Percentiles rank a stretch among this genome's conserved stretches.
Conservation (phyloP, 768 basidiomycete genomes). For the Suillus bovinus region DNA sequence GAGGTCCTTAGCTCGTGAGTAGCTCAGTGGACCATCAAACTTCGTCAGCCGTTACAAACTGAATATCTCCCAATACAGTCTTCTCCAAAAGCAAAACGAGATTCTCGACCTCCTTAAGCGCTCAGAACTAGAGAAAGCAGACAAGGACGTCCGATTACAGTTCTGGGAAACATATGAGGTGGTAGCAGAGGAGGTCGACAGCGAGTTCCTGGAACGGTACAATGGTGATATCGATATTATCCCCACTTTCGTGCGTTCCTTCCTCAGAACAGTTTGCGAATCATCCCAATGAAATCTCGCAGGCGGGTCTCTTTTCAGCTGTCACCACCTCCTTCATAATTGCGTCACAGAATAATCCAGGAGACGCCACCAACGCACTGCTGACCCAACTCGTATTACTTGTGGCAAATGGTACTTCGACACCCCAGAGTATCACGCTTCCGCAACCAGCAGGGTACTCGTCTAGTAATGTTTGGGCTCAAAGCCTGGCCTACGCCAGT, state of each 20-base stretch:
- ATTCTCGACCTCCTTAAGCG: slow-evolving; percentile 1
- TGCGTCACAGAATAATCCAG: slow-evolving; percentile 11
- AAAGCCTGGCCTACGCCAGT: slow-evolving; percentile 17
- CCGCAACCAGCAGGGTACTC: slow-evolving; percentile 13
- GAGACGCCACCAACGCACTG: slow-evolving; percentile 15
- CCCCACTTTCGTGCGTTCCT: slow-evolving; percentile 9
- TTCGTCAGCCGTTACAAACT: not conserved
- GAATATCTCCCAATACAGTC: not conserved
- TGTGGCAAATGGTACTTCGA: slow-evolving; percentile 13
- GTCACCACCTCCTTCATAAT: slow-evolving; percentile 20
- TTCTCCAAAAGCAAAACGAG: slow-evolving; percentile 1
- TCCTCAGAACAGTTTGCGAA: not conserved
- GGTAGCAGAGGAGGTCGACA: slow-evolving; percentile 9
- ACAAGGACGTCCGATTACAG: slow-evolving; percentile 11
- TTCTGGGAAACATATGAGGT: slow-evolving; percentile 7
- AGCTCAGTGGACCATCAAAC: not conserved
- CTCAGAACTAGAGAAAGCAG: slow-evolving; percentile 3
- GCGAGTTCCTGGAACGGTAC: slow-evolving; percentile 12
- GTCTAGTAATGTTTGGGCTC: slow-evolving; percentile 13
- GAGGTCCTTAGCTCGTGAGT: slow-evolving; percentile 2
- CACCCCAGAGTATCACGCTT: slow-evolving; percentile 2
- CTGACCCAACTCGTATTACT: slow-evolving; percentile 14
- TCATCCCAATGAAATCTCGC: not conserved
- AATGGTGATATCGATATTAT: slow-evolving; percentile 17
- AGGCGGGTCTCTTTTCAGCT: slow-evolving; percentile 22